Evolutionary conservation across 805 yeast genomes (phyloP).

Genomic region (Barnettozyma sp.): DNA sequence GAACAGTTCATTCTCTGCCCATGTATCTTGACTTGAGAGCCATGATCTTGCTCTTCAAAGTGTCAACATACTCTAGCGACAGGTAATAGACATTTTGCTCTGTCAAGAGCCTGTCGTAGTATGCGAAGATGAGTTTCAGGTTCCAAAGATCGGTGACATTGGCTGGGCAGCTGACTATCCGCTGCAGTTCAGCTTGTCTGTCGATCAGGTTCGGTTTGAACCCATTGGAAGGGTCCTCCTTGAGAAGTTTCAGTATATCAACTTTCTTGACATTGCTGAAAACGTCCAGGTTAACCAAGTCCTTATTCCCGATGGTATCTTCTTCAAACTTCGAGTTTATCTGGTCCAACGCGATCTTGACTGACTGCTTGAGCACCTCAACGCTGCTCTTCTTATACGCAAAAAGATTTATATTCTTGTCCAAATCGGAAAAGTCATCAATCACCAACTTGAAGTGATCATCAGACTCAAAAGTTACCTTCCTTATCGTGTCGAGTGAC

Average conservation of each 20-base stretch:
- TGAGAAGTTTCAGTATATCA: constrained; percentile 15
- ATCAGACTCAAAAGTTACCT: constrained; percentile 39
- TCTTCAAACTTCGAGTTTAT: constrained; percentile 18
- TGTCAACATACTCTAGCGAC: constrained; percentile 45
- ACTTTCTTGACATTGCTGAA: constrained; percentile 14
- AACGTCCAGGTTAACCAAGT: constrained; percentile 11
- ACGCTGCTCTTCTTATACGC: constrained; percentile 38
- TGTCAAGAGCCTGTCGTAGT: constrained; percentile 38
- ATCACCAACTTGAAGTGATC: constrained; percentile 46
- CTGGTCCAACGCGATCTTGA: constrained; percentile 22
- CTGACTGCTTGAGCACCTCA: constrained; percentile 29
- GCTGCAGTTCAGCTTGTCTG: constrained; percentile 44
- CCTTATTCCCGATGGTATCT: constrained; percentile 5
- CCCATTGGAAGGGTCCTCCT: constrained; percentile 13
- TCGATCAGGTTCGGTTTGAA: constrained; percentile 44
- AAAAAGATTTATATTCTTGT: constrained; percentile 30
- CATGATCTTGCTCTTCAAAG: constrained; percentile 41
- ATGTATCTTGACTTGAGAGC: neutral
- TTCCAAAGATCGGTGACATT: constrained; percentile 56
- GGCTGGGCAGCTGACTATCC: constrained; percentile 35
- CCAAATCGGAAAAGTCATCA: constrained; percentile 31
- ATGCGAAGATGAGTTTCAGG: constrained; percentile 53
- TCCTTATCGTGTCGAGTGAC: constrained; percentile 39
- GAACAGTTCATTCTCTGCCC: no score
- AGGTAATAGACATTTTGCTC: constrained; percentile 35